Base-by-base conservation (phyloP, 371 early-diverging fungal genomes). In the Actinomortierella ambigua region DNA sequence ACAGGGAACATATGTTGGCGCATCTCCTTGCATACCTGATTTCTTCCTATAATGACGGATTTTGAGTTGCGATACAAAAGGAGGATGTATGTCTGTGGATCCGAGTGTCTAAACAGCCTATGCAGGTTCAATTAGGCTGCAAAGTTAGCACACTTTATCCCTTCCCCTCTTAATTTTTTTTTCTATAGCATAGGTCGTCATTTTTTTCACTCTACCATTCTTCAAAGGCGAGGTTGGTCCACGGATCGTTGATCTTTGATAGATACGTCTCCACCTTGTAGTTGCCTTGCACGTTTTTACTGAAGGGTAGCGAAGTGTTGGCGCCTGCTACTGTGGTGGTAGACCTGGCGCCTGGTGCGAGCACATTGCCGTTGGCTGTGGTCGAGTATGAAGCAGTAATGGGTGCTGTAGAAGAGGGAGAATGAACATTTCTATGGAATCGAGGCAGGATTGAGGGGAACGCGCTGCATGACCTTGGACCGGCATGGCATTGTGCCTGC, bases 11-110 rank as follows among this genome's bases (percentile, higher is more conserved):
- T n/a, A n/a, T n/a, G n/a, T n/a, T n/a, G n/a, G n/a, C n/a, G n/a
- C n/a, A n/a, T n/a, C n/a, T n/a, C n/a, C n/a, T n/a, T 23, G 24
- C 50, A 9, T 75, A 89, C 90, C 82, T 97, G 98, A 67, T 98
- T 98, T 53, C 96, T 81, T 3, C 99, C 99, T 61, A 98, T 85
- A 17, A 98, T 93, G 0, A 98, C 94, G 55, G 95, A 91, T 11
- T 89, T 83, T 22, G 76, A 73, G 76, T 98, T 98, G 56, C 95
- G 90, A 85, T 92, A 98, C 44, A 98, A 81, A 60, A 89, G 93
- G 23, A 96, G 79, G 47, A 93, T 81, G 53, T 88, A 81, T 40
- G 78, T 78, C 24, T 83, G 70, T 4, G 90, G 85, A 76, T 87
- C 87, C 17, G 88, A 85, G 57, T 83, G 79, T 20, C 89, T 81